Conservation (phyloP, 768 basidiomycete genomes). For the Psilocybe tampanensis region DNA sequence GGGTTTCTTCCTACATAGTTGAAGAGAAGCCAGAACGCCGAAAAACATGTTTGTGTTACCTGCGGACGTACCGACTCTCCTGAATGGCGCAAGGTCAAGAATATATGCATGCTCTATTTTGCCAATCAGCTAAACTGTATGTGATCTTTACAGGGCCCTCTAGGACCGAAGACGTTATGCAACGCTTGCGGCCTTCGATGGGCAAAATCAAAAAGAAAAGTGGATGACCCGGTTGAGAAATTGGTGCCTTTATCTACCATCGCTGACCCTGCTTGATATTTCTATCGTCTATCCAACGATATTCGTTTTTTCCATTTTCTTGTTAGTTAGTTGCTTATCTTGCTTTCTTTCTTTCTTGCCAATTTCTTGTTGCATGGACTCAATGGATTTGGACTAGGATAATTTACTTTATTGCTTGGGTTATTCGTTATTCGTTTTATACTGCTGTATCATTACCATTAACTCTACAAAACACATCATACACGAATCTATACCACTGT, state of each 20-base stretch:
- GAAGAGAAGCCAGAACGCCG: slow-evolving; percentile 51
- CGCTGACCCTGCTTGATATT: slow-evolving; percentile 5
- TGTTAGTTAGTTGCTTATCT: background rate
- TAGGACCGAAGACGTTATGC: slow-evolving; percentile 96
- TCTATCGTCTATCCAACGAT: background rate
- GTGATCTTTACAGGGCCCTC: slow-evolving; percentile 64
- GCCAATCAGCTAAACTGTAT: background rate
- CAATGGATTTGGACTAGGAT: too few relatives aligned
- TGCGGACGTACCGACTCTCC: slow-evolving; percentile 96
- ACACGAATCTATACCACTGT: too few relatives aligned
- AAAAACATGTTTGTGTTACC: slow-evolving; percentile 86
- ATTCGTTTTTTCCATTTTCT: background rate
- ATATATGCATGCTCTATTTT: background rate
- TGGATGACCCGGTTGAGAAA: slow-evolving; percentile 33
- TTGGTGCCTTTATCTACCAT: background rate
- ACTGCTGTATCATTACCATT: too few relatives aligned
- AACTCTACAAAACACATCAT: too few relatives aligned
- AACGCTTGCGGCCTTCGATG: slow-evolving; percentile 95
- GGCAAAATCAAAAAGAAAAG: slow-evolving; percentile 69
- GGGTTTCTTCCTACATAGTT: slow-evolving; percentile 25
- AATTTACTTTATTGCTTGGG: too few relatives aligned
- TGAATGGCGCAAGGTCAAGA: slow-evolving; percentile 87
- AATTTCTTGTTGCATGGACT: too few relatives aligned
- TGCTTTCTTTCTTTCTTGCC: too few relatives aligned
- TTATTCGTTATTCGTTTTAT: too few relatives aligned